Evolutionary conservation across 78 protist species (phyloP).

Genomic region (Tieghemostelium lacteum): DNA sequence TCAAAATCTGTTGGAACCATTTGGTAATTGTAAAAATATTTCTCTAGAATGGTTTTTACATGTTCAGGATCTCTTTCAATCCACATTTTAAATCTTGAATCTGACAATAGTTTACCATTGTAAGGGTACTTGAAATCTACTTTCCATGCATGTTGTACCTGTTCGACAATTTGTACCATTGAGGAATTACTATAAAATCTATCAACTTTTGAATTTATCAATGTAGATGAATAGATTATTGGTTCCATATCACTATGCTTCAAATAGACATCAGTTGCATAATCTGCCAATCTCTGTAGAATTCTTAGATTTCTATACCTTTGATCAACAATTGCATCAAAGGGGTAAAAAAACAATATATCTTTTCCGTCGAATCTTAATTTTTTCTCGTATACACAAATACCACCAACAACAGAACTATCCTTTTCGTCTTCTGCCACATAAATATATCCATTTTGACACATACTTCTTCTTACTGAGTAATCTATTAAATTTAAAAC

Average conservation of each 20-base stretch:
- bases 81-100: slow-evolving; percentile 24
- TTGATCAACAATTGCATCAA: slow-evolving; percentile 71
- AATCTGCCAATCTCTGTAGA: slow-evolving; percentile 33
- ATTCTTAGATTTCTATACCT: slow-evolving; percentile 41
- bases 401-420: slow-evolving; percentile 38
- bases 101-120: background rate
- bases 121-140: background rate
- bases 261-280: slow-evolving; percentile 35
- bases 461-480: slow-evolving; percentile 64
- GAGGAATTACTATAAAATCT: slow-evolving; percentile 33
- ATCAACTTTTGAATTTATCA: background rate
- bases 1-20: slow-evolving; percentile 67
- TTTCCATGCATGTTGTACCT: slow-evolving; percentile 77
- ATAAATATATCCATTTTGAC: slow-evolving; percentile 69
- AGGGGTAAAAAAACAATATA: slow-evolving; percentile 59
- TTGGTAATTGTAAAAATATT: slow-evolving; percentile 27
- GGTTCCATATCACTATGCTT: slow-evolving; percentile 29
- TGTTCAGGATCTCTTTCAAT: slow-evolving; percentile 19
- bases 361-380: slow-evolving; percentile 52
- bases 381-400: slow-evolving; percentile 49
- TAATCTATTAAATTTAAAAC: slow-evolving; percentile 23
- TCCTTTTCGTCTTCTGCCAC: slow-evolving; percentile 53
- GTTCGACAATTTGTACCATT: slow-evolving; percentile 25
- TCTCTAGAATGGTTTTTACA: slow-evolving; percentile 6
- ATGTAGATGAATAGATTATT: slow-evolving; percentile 44